A percentile compares a stretch with the other conserved stretches of the same genome.
phyloP scores from a whole-genome alignment of 2,329 filamentous ascomycete genomes.

The Alternaria gaisen region DNA sequence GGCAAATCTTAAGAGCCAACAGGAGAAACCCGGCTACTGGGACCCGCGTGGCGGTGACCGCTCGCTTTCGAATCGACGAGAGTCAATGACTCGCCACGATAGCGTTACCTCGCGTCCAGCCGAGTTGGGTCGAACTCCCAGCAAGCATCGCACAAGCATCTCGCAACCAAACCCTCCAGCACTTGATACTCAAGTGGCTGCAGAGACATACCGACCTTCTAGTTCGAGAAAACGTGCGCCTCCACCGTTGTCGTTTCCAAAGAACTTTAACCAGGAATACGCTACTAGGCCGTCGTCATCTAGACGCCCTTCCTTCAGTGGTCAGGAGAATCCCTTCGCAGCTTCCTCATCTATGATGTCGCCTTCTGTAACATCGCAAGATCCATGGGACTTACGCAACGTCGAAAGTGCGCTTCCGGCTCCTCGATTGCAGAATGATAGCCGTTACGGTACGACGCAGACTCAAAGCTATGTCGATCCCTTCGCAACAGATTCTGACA shows the following conservation, averaged over 20 bases:
- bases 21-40: constrained; percentile 35
- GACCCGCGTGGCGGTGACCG: constrained; percentile 31
- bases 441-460: constrained; percentile 10
- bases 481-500: constrained; percentile 23
- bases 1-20: constrained; percentile 29
- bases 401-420: constrained; percentile 30
- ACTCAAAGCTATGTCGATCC: constrained; percentile 27
- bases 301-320: constrained; percentile 29
- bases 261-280: constrained; percentile 24
- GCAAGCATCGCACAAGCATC: constrained; percentile 34
- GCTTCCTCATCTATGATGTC: constrained; percentile 17
- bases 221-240: constrained; percentile 28
- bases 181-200: constrained; percentile 18
- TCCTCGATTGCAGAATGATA: constrained; percentile 2
- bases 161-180: constrained; percentile 33
- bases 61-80: constrained; percentile 21
- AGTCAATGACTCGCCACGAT: constrained; percentile 30
- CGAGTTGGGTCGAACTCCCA: constrained; percentile 25
- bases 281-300: constrained; percentile 31
- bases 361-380: constrained; percentile 18
- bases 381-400: constrained; percentile 39
- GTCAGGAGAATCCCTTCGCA: constrained; percentile 32
- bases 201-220: constrained; percentile 26
- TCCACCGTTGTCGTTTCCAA: constrained; percentile 29
- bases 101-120: constrained; percentile 31